Base-by-base conservation (phyloP, 2,329 filamentous ascomycete genomes). In the Colletotrichum camelliae region DNA sequence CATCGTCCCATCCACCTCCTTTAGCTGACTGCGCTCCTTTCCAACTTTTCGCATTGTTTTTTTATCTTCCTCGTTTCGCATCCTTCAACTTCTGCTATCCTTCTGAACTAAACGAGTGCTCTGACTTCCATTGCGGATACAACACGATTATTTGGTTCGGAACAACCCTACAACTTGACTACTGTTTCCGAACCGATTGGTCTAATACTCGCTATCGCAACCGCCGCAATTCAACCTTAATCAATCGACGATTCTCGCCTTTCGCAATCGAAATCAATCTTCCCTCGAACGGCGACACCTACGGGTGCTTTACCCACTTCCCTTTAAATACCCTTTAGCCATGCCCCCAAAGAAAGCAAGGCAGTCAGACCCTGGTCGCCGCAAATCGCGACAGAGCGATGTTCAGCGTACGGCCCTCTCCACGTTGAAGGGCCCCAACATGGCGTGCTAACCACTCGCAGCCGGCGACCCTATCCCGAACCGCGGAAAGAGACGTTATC, bases 391-490 rank as follows among this genome's bases (percentile, higher is more conserved):
- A 37, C 84, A 86, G 72, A 83, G 87, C 79, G 81, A 84, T 78
- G 81, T 87, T 35, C 84, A 87, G 80, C 84, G 87, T 88, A 81
- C 55, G 82, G 29, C 48, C 65, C 10, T 67, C 18, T 13, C 55
- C 35, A 61, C 52, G 52, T 35, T 65, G 4, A 64, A 29, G 21
- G 12, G 15, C 16, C 29, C 29, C 35, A 7, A 6, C 24, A 21
- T 37, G 21, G 31, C 33, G 3, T 15, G 33, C 64, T 73, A 21
- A 73, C 33, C 9, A 27, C 55, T 16, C 13, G 71, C 76, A 95
- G 94, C 94, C 80, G 94, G 94, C 75, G 94, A 96, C 80, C 94
- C 94, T 35, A 86, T 94, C 61, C 94, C 94, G 2, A 87, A 89
- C 74, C 87, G 85, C 74, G 89, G 89, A 78, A 91, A 89, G 78